Evolutionary conservation across 257 asterid species (phyloP).

Genomic region (Asclepias syriaca): DNA sequence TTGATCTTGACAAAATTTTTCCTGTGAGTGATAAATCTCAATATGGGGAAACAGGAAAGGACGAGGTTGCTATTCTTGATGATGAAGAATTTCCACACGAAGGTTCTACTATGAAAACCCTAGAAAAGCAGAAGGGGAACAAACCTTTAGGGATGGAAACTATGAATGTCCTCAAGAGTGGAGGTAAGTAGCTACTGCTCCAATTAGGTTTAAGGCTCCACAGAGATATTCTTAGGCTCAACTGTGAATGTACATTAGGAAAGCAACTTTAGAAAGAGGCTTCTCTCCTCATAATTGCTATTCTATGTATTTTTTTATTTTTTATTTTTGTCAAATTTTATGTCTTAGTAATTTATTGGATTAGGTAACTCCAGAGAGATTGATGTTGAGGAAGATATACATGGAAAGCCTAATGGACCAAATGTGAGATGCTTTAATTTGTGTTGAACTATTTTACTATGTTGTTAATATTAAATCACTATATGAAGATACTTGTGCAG

Average conservation of each 20-base stretch:
- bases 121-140: slow-evolving; percentile 33
- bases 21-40: slow-evolving; percentile 19
- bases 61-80: slow-evolving; percentile 29
- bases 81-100: slow-evolving; percentile 28
- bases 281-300: slow-evolving; percentile 11
- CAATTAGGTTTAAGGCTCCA: slow-evolving; percentile 10
- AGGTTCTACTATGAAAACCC: slow-evolving; percentile 36
- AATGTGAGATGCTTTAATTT: slow-evolving; percentile 45
- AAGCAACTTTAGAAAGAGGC: slow-evolving; percentile 5
- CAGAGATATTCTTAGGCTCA: slow-evolving; percentile 6
- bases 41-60: slow-evolving; percentile 16
- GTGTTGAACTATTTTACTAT: slow-evolving; percentile 12
- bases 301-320: neutral
- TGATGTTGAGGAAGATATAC: slow-evolving; percentile 37
- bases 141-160: slow-evolving; percentile 23
- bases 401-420: slow-evolving; percentile 40
- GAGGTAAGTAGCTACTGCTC: slow-evolving; percentile 33
- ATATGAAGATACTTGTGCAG: slow-evolving; percentile 35
- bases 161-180: slow-evolving; percentile 20
- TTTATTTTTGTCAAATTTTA: neutral
- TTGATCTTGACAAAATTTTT: slow-evolving; percentile 21
- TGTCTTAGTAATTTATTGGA: slow-evolving; percentile 12
- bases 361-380: slow-evolving; percentile 42
- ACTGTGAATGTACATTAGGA: slow-evolving; percentile 15
- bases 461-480: slow-evolving; percentile 16